Evolutionary conservation across 2,329 filamentous ascomycete species (phyloP), one percentile per base, ranked within the genome.

Genomic region (Parafenestella ontariensis): DNA sequence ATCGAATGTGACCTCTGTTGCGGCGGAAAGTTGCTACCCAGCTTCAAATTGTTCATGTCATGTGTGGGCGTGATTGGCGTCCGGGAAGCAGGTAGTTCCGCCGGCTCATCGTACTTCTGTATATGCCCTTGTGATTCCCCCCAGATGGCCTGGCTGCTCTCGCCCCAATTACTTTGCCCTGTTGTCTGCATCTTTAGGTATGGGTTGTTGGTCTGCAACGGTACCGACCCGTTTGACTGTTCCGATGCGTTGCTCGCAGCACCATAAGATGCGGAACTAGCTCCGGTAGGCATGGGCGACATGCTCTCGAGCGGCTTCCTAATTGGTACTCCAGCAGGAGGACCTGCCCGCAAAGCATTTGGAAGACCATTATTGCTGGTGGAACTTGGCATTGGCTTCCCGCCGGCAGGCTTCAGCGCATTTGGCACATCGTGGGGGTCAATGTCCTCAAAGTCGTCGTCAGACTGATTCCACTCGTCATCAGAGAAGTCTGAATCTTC

Each of bases 121-220:
- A 62, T 54, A 3, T 73, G 64, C 15, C 61, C 45, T 2, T 62
- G 66, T 8, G 63, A 54, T 34, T 75, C 72, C 17, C 76, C 74
- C 78, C 77, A 79, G 20, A 75, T 68, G 3, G 74, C 61, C 31
- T 74, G 68, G 49, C 68, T 77, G 59, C 61, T 75, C 49, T 79
- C 77, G 5, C 66, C 74, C 53, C 71, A 73, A 15, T 61, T 69
- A 33, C 61, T 72, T 46, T 77, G 67, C 0, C 72, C 74, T 1
- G 76, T 76, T 15, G 63, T 56, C 44, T 78, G 76, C 62, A 75
- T 73, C 24, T 70, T 71, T 20, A 76, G 66, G 56, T 80, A 80
- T 8, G 79, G 78, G 50, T 80, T 80, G 56, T 79, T 77, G 3
- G 77, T 78, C 53, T 77, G 62, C 18, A 78, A 58, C 1, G 72